Evolutionary conservation across 495 filamentous ascomycete genomes (phyloP), one percentile per base, ranked within the genome.

Genomic region (Aspergillus funiculosus): DNA sequence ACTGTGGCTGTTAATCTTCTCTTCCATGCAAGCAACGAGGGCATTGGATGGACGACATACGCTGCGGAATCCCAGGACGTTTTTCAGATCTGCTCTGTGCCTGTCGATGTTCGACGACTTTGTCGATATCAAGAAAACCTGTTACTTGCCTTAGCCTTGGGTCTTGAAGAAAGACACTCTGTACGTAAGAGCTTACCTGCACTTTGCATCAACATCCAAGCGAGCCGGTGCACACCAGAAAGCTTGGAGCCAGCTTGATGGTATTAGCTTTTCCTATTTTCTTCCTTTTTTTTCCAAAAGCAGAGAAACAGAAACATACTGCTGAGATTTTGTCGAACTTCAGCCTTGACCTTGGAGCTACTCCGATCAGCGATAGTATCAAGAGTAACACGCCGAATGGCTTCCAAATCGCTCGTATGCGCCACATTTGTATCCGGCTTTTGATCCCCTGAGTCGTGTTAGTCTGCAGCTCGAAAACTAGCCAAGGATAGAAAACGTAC

Each of bases 101-200:
- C 5, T 14, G 31, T 9, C 25, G 25, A n/a, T 39, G 19, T 18
- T 43, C 40, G 8, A 50, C 18, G 31, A 50, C 14, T 13, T 21
- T 24, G 32, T 50, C 47, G n/a, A 50, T 64, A 41, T 71, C 67
- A 6, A 71, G 62, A 11, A 67, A 66, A 0, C 61, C 56, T 58
- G 13, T n/a, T 18, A 8, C 6, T 14, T 17, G 15, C 50, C n/a
- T 49, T 44, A 39, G 26, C n/a, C 9, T 17, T 28, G 7, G 26
- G 2, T 13, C 1, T 21, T 47, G 18, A 29, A 22, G 11, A 3
- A 25, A 6, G 29, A 14, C n/a, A n/a, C n/a, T n/a, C n/a, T n/a
- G n/a, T 15, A n/a, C n/a, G 8, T 17, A 6, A 19, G 4, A 22
- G 35, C 45, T 26, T 6, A 51, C 46, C 54, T 22, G 42, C 44